Evolutionary conservation across 768 basidiomycete genomes (phyloP).

Genomic region (Inosperma sp.): DNA sequence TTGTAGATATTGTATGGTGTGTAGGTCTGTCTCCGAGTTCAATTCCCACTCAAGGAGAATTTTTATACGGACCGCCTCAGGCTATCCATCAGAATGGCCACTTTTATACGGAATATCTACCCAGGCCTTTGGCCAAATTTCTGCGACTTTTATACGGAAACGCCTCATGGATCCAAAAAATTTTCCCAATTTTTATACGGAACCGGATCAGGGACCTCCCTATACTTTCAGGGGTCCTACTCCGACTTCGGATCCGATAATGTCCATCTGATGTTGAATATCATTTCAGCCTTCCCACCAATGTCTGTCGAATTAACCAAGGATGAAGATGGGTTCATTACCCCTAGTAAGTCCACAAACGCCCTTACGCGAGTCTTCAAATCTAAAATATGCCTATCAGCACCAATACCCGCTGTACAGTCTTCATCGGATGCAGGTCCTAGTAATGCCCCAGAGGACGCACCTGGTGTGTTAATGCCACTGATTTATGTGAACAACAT

Average conservation of each 20-base stretch:
- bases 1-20: no score
- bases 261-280: neutral
- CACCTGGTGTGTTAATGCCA: neutral
- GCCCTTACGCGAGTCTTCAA: constrained; percentile 10
- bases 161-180: no score
- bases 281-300: constrained; percentile 8
- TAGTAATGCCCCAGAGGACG: constrained; percentile 14
- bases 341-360: constrained; percentile 41
- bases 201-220: no score
- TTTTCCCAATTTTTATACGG: no score
- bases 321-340: constrained; percentile 79
- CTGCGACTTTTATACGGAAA: no score
- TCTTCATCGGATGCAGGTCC: constrained; percentile 26
- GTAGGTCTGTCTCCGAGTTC: no score
- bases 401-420: constrained; percentile 16
- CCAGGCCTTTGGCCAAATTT: no score
- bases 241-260: constrained; percentile 3
- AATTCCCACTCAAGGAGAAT: no score
- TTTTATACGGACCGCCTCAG: no score
- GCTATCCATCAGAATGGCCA: no score
- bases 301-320: constrained; percentile 38
- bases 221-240: no score
- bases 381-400: constrained; percentile 13
- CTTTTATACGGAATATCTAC: no score
- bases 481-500: neutral